Conservation (phyloP, 306 rosid genomes). For the Cucumis hystrix region DNA sequence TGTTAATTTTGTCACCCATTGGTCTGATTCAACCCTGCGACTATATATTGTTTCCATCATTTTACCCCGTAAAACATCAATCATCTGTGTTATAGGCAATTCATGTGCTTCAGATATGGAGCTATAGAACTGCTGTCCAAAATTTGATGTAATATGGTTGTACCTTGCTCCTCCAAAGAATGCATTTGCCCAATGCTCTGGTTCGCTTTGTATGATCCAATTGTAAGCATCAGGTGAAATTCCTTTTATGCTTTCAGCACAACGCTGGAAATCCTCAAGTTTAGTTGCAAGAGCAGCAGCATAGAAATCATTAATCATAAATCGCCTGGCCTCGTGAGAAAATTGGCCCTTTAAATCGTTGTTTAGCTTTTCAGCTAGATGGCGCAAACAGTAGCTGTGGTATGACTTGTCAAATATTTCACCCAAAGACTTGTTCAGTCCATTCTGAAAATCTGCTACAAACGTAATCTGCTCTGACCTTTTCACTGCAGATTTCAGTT, state of each 20-base stretch:
- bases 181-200: slow-evolving; percentile 88
- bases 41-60: slow-evolving; percentile 71
- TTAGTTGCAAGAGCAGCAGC: slow-evolving; percentile 76
- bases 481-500: slow-evolving; percentile 50
- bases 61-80: slow-evolving; percentile 68
- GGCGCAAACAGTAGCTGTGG: slow-evolving; percentile 77
- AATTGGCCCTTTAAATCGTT: slow-evolving; percentile 89
- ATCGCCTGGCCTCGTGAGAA: slow-evolving; percentile 94
- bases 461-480: slow-evolving; percentile 57
- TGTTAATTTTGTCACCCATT: slow-evolving; percentile 71
- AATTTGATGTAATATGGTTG: slow-evolving; percentile 58
- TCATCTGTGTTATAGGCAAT: slow-evolving; percentile 90
- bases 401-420: slow-evolving; percentile 63
- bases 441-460: slow-evolving; percentile 72
- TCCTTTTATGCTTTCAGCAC: slow-evolving; percentile 64
- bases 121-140: slow-evolving; percentile 74
- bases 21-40: slow-evolving; percentile 48
- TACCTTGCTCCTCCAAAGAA: slow-evolving; percentile 73
- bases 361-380: slow-evolving; percentile 80
- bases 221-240: slow-evolving; percentile 84
- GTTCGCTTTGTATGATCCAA: slow-evolving; percentile 80
- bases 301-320: slow-evolving; percentile 78
- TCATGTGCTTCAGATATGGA: slow-evolving; percentile 94
- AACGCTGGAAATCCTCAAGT: slow-evolving; percentile 46
- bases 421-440: slow-evolving; percentile 45